Conservation (phyloP, 2,329 filamentous ascomycete species). For the Colletotrichum orbiculare region DNA sequence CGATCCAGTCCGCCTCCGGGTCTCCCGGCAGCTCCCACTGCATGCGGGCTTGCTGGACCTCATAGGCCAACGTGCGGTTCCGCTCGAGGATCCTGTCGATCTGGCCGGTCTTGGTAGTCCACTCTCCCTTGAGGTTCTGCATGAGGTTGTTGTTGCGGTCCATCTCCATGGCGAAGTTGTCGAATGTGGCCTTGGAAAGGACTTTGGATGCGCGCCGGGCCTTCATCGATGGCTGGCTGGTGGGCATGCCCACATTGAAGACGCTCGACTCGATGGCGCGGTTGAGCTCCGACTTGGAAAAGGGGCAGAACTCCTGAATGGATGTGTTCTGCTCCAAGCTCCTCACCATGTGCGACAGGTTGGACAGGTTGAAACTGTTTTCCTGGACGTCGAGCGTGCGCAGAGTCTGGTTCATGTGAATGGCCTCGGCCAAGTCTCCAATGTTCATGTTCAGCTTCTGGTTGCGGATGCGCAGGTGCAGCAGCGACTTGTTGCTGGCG, state of each 20-base stretch:
- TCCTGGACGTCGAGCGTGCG: conserved; percentile 65
- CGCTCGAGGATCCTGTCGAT: conserved; percentile 49
- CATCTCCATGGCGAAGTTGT: conserved; percentile 33
- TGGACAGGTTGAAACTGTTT: conserved; percentile 65
- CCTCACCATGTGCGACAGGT: conserved; percentile 58
- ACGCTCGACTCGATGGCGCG: conserved; percentile 46
- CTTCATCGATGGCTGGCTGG: conserved; percentile 14
- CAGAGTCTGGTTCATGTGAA: conserved; percentile 60
- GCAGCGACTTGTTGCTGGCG: conserved; percentile 54
- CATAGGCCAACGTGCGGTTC: conserved; percentile 42
- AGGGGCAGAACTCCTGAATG: conserved; percentile 57
- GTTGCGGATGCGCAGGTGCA: conserved; percentile 65
- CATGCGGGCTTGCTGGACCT: conserved; percentile 22
- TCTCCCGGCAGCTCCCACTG: conserved; percentile 27
- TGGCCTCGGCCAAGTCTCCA: conserved; percentile 61
- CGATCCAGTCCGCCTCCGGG: conserved; percentile 26
- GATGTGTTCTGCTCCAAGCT: conserved; percentile 55
- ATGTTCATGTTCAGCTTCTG: conserved; percentile 66
- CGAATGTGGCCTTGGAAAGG: conserved; percentile 33
- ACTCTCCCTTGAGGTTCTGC: conserved; percentile 52
- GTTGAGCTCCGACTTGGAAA: conserved; percentile 50
- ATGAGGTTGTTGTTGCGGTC: conserved; percentile 46
- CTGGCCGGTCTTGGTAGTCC: conserved; percentile 49
- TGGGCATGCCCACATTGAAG: conserved; percentile 32
- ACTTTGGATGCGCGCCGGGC: conserved; percentile 35